phyloP scores from a whole-genome alignment of 768 basidiomycete species.

The Rhodocollybia butyracea region DNA sequence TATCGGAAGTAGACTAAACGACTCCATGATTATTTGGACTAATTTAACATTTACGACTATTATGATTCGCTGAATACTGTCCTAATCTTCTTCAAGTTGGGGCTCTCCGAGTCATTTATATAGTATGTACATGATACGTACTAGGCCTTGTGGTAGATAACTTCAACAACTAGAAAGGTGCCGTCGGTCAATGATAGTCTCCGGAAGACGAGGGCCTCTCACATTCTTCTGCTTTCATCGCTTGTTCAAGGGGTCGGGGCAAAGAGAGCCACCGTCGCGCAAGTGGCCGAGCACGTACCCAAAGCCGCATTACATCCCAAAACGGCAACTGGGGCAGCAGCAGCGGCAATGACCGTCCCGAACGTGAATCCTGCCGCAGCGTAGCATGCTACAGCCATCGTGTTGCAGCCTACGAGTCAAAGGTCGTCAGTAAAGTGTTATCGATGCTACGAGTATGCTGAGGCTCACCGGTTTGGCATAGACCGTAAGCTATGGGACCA shows the following conservation, averaged over 20 bases:
- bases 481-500: conserved; percentile 30
- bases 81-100: too few relatives aligned
- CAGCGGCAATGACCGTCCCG: conserved; percentile 35
- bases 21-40: too few relatives aligned
- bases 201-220: too few relatives aligned
- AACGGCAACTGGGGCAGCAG: conserved; percentile 30
- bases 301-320: conserved; percentile 36
- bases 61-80: too few relatives aligned
- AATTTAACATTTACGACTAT: too few relatives aligned
- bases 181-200: too few relatives aligned
- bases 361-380: conserved; percentile 36
- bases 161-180: too few relatives aligned
- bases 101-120: too few relatives aligned
- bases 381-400: conserved; percentile 37
- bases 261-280: conserved; percentile 10
- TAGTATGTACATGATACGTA: too few relatives aligned
- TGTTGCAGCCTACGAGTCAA: conserved; percentile 26
- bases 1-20: too few relatives aligned
- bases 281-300: conserved; percentile 11
- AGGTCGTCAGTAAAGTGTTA: neutral
- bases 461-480: conserved; percentile 38
- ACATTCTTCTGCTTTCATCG: too few relatives aligned
- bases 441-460: neutral
- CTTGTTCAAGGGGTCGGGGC: conserved; percentile 11
- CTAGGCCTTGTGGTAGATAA: too few relatives aligned